Conservation (phyloP, 768 basidiomycete species). For the Chalciporus pseudorubinellus region DNA sequence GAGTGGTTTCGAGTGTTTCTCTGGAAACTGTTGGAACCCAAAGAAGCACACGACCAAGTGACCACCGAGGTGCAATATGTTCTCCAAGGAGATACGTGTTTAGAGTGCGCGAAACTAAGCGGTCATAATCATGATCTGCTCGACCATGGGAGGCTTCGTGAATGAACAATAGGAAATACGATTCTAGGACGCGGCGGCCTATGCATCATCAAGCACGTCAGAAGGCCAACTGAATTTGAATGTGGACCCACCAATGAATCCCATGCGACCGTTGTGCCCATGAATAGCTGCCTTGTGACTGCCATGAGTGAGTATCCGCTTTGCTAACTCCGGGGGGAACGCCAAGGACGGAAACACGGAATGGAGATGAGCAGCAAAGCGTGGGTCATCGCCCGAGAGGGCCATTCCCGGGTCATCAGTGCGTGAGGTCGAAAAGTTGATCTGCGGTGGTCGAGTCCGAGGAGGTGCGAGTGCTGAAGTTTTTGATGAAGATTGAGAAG, state of each 20-base stretch:
- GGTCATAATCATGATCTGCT: slow-evolving; percentile 55
- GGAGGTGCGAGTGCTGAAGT: slow-evolving; percentile 9
- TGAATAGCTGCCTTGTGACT: slow-evolving; percentile 64
- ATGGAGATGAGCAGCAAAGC: slow-evolving; percentile 55
- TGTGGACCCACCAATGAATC: slow-evolving; percentile 59
- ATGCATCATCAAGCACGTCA: neutral
- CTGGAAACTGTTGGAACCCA: slow-evolving; percentile 64
- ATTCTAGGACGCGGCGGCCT: slow-evolving; percentile 78
- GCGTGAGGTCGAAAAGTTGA: slow-evolving; percentile 17
- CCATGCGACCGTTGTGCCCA: slow-evolving; percentile 71
- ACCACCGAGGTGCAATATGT: slow-evolving; percentile 73
- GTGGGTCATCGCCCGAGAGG: slow-evolving; percentile 17
- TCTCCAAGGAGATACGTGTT: slow-evolving; percentile 74
- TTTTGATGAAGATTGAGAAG: slow-evolving; percentile 12
- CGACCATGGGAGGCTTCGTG: slow-evolving; percentile 50
- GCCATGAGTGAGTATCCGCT: slow-evolving; percentile 72
- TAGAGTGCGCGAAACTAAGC: slow-evolving; percentile 52
- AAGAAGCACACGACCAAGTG: slow-evolving; percentile 65
- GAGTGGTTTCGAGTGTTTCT: slow-evolving; percentile 29
- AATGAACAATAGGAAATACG: slow-evolving; percentile 73
- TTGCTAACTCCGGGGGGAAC: slow-evolving; percentile 70
- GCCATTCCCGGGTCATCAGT: neutral
- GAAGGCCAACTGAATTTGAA: neutral
- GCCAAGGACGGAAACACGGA: slow-evolving; percentile 61
- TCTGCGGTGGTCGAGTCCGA: slow-evolving; percentile 11